These are phyloP conservation scores for Selaginella moellendorffii DNA, from an alignment of 75 land plant species.

Conservation along the genomic window DNA sequence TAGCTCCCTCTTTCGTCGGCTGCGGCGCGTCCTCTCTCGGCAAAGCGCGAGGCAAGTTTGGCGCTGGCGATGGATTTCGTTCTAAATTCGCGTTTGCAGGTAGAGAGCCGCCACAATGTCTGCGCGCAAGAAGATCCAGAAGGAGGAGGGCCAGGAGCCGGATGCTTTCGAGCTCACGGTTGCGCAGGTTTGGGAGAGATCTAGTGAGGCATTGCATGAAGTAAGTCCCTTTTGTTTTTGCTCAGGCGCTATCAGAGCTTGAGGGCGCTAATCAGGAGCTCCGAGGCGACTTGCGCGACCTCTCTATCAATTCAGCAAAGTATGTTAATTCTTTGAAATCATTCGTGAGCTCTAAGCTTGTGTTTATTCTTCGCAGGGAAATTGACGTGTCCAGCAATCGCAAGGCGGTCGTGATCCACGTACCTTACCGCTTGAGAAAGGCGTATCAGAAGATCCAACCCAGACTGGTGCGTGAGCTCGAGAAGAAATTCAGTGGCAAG, in stretches of 20 bases:
- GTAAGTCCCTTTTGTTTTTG: background rate
- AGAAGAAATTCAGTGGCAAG: constrained; percentile 92
- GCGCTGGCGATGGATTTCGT: no score
- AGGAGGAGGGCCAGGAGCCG: background rate
- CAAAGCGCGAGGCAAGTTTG: no score
- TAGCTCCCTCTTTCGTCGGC: no score
- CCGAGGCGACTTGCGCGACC: constrained; percentile 58
- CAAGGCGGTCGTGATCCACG: constrained; percentile 64
- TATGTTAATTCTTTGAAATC: constrained; percentile 18
- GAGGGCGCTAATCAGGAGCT: constrained; percentile 60
- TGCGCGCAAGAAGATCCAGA: background rate
- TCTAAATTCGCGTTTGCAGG: no score
- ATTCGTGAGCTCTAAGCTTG: background rate
- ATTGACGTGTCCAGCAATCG: constrained; percentile 45
- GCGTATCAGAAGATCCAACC: constrained; percentile 59
- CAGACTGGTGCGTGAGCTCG: constrained; percentile 69
- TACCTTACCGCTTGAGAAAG: constrained; percentile 62
- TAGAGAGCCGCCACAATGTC: no score
- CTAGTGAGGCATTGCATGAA: no score
- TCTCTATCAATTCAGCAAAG: constrained; percentile 63
- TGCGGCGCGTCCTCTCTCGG: no score
- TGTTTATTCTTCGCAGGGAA: constrained; percentile 31
- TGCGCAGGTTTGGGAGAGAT: background rate
- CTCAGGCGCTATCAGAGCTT: constrained; percentile 56
- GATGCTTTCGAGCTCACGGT: background rate